These are phyloP conservation scores for Cyberlindnera petersonii DNA, from an alignment of 805 yeast genomes.

Conservation along the genomic window DNA sequence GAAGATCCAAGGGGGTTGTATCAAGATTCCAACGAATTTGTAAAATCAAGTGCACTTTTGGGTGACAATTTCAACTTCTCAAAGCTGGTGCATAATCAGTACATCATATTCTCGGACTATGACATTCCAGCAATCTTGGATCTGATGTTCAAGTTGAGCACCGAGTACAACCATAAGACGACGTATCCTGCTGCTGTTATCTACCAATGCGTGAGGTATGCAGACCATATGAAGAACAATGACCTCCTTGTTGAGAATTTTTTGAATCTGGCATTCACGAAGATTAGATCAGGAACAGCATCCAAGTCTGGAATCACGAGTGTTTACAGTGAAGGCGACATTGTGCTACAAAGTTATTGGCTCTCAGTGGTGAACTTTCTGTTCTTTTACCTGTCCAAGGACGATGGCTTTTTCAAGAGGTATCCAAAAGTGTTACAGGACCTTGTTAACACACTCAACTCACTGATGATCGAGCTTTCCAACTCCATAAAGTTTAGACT, in stretches of 20 bases:
- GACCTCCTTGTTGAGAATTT: constrained; percentile 53
- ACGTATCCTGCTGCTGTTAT: constrained; percentile 64
- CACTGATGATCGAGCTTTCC: constrained; percentile 60
- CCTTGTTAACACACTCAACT: constrained; percentile 48
- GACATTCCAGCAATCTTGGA: constrained; percentile 70
- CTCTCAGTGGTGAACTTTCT: constrained; percentile 73
- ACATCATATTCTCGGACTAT: constrained; percentile 56
- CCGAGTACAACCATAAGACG: constrained; percentile 42
- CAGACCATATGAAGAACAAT: constrained; percentile 55
- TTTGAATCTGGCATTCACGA: constrained; percentile 55
- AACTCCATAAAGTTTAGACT: constrained; percentile 62
- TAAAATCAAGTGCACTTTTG: constrained; percentile 14
- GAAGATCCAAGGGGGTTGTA: constrained; percentile 25
- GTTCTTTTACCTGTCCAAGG: constrained; percentile 71
- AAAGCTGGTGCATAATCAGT: constrained; percentile 53
- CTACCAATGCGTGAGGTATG: constrained; percentile 67
- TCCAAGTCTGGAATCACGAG: constrained; percentile 57
- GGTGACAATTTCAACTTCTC: constrained; percentile 50
- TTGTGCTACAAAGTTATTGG: constrained; percentile 81
- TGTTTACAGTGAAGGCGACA: constrained; percentile 48
- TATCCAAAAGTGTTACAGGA: constrained; percentile 63
- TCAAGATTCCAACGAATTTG: constrained; percentile 20
- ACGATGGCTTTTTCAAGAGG: constrained; percentile 49
- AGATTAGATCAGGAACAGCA: constrained; percentile 56
- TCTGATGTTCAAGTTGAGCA: constrained; percentile 57